Conservation (phyloP, 768 basidiomycete species). For the Boletus huronensis region DNA sequence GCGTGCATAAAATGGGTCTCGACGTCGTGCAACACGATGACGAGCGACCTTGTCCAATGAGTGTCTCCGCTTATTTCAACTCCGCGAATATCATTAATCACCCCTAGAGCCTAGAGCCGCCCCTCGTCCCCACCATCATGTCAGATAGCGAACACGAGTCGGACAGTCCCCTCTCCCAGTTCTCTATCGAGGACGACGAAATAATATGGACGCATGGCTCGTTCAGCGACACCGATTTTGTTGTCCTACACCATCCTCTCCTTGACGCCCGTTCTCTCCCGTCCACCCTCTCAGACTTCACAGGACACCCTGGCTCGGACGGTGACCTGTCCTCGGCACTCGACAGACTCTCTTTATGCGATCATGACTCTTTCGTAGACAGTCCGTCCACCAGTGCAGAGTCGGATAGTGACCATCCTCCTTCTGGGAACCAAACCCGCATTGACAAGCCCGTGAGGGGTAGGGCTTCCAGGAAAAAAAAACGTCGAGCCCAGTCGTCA, state of each 20-base stretch:
- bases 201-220: slow-evolving; percentile 15
- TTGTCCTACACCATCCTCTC: slow-evolving; percentile 22
- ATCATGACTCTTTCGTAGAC: slow-evolving; percentile 1
- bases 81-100: slow-evolving; percentile 13
- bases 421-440: background rate
- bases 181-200: slow-evolving; percentile 24
- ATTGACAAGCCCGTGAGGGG: background rate
- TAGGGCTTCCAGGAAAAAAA: slow-evolving; percentile 1
- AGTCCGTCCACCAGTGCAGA: slow-evolving; percentile 5
- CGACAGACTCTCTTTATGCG: slow-evolving; percentile 18
- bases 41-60: slow-evolving; percentile 8
- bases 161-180: slow-evolving; percentile 11
- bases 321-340: slow-evolving; percentile 11
- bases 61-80: slow-evolving; percentile 2
- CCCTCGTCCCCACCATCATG: slow-evolving; percentile 1
- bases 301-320: slow-evolving; percentile 7
- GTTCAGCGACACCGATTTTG: slow-evolving; percentile 20
- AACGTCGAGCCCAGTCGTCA: slow-evolving; percentile 1
- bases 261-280: slow-evolving; percentile 13
- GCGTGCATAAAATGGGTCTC: background rate
- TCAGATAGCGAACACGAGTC: slow-evolving; percentile 8
- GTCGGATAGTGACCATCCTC: background rate
- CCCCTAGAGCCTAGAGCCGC: background rate
- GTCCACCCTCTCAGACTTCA: slow-evolving; percentile 7
- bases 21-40: slow-evolving; percentile 7